Base-by-base conservation (phyloP, 805 yeast genomes). In the Barnettozyma californica region DNA sequence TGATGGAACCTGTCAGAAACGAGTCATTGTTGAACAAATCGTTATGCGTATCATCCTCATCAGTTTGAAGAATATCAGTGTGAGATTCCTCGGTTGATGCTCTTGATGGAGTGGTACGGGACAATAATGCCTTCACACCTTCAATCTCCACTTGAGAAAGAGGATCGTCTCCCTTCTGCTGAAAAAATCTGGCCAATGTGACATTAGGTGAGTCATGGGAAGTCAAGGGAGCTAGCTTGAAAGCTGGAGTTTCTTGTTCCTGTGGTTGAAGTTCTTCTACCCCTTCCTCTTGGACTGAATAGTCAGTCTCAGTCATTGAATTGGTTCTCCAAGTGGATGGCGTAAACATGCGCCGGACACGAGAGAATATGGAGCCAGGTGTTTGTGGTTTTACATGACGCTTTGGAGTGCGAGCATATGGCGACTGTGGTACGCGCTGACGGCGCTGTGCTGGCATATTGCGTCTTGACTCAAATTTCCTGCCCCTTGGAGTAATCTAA, bases 71-170 rank as follows among this genome's bases (percentile, higher is more conserved):
- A 16, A 36, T 36, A 16, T 44, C 52, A 5, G 44, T 46, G 16
- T 51, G 52, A 8, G 42, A 50, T 1, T 50, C 56, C 3, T 43
- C 45, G 1, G 27, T 38, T 33, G 43, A 23, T 18, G 31, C 42
- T 26, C 37, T 33, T n/a, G 47, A 38, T 10, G 47, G 18, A 16
- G 23, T 34, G 4, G 35, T 10, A 9, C 40, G 43, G 18, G 69
- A 68, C 50, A 77, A 69, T 16, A 87, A 65, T 6, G 90, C 77
- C 52, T 83, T 62, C 1, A 87, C 92, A n/a, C 95, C 95, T 64
- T 84, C 92, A 58, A 82, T 76, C 62, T 88, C 96, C 39, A 87
- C 71, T 21, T 83, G 88, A 13, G 82, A 72, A 52, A 88, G 69
- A 5, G 92, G 89, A n/a, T 67, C 67, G 48, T 81, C 77, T n/a